phyloP scores from a whole-genome alignment of 2,329 filamentous ascomycete genomes.

The Fusarium sp. region DNA sequence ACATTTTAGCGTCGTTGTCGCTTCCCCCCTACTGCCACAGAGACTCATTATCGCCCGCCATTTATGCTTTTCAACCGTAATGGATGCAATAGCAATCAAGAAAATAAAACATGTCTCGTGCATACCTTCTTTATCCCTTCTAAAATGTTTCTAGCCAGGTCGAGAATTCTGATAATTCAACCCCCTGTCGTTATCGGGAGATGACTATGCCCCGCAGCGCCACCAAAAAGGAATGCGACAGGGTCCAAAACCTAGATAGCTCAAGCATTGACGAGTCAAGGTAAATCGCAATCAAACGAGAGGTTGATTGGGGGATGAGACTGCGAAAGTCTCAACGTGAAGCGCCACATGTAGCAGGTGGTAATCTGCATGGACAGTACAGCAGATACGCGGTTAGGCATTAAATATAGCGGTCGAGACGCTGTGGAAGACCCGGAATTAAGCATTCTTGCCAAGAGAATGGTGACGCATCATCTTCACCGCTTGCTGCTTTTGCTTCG shows the following conservation, averaged over 20 bases:
- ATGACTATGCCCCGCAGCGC: constrained; percentile 25
- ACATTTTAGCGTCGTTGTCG: constrained; percentile 25
- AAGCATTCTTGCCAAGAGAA: constrained; percentile 21
- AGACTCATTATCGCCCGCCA: neutral
- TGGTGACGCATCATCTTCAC: constrained; percentile 8
- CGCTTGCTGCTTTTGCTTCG: constrained; percentile 2
- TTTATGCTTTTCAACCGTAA: neutral
- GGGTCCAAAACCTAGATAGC: constrained; percentile 7
- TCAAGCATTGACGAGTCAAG: constrained; percentile 22
- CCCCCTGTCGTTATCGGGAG: constrained; percentile 15
- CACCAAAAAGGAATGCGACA: constrained; percentile 6
- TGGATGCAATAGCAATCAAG: too few species aligned
- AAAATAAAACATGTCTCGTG: neutral
- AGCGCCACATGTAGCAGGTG: constrained; percentile 15
- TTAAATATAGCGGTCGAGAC: neutral
- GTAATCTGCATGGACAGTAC: neutral
- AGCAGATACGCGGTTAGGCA: neutral
- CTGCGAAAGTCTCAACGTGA: constrained; percentile 6
- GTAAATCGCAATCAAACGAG: constrained; percentile 30
- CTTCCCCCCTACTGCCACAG: neutral
- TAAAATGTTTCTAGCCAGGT: constrained; percentile 12
- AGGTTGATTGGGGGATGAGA: constrained; percentile 1
- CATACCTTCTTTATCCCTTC: neutral
- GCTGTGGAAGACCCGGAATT: neutral
- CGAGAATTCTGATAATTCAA: neutral